Evolutionary conservation across 2,329 filamentous ascomycete species (phyloP), one percentile per base, ranked within the genome.

Genomic region (Hansfordia pulvinata): DNA sequence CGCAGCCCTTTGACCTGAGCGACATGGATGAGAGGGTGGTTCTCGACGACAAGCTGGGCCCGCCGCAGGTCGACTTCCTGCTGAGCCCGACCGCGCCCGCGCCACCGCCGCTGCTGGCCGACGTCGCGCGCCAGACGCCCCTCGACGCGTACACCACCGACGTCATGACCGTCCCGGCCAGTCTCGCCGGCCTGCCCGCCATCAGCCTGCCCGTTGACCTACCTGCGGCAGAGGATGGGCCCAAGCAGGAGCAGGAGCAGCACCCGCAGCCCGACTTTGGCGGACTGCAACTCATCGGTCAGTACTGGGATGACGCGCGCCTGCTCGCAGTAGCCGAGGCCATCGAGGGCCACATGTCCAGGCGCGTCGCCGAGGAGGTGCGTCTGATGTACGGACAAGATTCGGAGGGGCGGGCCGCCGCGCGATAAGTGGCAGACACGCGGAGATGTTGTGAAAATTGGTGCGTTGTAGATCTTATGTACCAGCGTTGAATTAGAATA

Each of bases 161-260:
- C 53, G 78, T 96, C 2, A 88, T 96, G 42, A 96, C 90, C 0
- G 88, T 98, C 2, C 90, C 90, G 2, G 85, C 88, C 3, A 94
- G 85, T 53, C 58, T 98, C 37, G 90, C 88, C 1, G 90, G 90
- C 0, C 57, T 98, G 29, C 90, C 90, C 3, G 82, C 86, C 8
- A 69, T 94, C 26, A 94, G 80, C 38, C 63, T 98, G 8, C 88
- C 90, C 0, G 61, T 78, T 35, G 49, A 53, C 11, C 43, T 61
- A 32, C 33, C 34, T 12, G 32, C 40, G 2, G 35, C 39, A 6
- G 39, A 37, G 5, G 44, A 49, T 3, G 40, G 14, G 8, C 3
- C 10, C 10, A n/a, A n/a, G n/a, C n/a, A n/a, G n/a, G n/a, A n/a
- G n/a, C n/a, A 47, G n/a, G 48, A 43, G 10, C 54, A 38, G 2